Evolutionary conservation across 495 filamentous ascomycete species (phyloP).

Genomic region (Thermothielavioides terrestris): DNA sequence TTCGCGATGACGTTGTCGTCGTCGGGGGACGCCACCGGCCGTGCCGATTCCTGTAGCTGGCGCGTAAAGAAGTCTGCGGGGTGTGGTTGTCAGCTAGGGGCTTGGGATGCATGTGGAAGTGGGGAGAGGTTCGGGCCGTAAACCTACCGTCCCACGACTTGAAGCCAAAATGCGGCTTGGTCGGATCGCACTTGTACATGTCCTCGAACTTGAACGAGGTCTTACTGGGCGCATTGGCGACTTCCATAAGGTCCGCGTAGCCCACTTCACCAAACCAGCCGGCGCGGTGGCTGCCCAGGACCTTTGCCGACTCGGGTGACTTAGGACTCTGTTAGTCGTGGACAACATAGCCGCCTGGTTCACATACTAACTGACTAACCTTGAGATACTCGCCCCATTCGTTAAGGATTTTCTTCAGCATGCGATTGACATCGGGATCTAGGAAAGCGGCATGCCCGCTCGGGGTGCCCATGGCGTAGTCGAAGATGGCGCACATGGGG

Average conservation of each 20-base stretch:
- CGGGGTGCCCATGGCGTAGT: slow-evolving; percentile 65
- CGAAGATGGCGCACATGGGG: slow-evolving; percentile 59
- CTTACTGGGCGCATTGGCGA: slow-evolving; percentile 37
- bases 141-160: slow-evolving; percentile 56
- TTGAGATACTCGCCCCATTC: slow-evolving; percentile 56
- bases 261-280: slow-evolving; percentile 57
- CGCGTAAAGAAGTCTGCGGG: slow-evolving; percentile 60
- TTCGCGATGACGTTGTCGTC: slow-evolving; percentile 51
- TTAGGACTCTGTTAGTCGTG: slow-evolving; percentile 11
- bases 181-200: slow-evolving; percentile 45
- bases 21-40: slow-evolving; percentile 49
- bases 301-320: slow-evolving; percentile 49
- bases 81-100: neutral
- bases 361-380: too few species aligned
- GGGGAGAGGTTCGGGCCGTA: too few species aligned
- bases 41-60: slow-evolving; percentile 41
- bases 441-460: slow-evolving; percentile 59
- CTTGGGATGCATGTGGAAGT: neutral
- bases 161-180: slow-evolving; percentile 47
- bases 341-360: too few species aligned
- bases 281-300: slow-evolving; percentile 38
- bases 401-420: slow-evolving; percentile 60
- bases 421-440: slow-evolving; percentile 55
- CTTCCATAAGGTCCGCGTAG: slow-evolving; percentile 36
- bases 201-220: slow-evolving; percentile 44